Conservation (phyloP, 2,329 filamentous ascomycete species). For the Cordyceps cicadae region DNA sequence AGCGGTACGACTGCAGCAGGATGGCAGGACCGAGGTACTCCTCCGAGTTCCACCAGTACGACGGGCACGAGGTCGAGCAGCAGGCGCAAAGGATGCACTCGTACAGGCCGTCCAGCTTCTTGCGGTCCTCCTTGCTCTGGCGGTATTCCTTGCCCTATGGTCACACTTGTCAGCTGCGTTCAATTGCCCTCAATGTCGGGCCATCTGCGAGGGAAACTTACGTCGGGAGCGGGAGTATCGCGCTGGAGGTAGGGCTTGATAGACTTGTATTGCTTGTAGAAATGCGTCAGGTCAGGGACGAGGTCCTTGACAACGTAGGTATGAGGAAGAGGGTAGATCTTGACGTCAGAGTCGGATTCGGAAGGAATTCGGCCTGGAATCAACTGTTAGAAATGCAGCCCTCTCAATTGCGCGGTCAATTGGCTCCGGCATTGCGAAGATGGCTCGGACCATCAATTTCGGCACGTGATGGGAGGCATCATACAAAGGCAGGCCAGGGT, state of each 20-base stretch:
- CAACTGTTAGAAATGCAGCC: conserved; percentile 20
- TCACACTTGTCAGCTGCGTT: conserved; percentile 9
- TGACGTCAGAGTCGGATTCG: conserved; percentile 70
- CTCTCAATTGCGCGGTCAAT: background rate
- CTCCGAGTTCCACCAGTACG: conserved; percentile 99
- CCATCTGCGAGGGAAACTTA: conserved; percentile 38
- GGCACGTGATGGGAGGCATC: conserved; percentile 21
- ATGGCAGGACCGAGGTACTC: conserved; percentile 97
- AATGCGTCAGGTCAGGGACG: conserved; percentile 92
- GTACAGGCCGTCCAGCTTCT: conserved; percentile 95
- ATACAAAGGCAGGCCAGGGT: conserved; percentile 94
- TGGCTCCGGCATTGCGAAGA: background rate
- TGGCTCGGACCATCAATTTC: background rate
- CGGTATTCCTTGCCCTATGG: conserved; percentile 79
- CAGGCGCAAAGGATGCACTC: conserved; percentile 99
- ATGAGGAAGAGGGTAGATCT: conserved; percentile 96
- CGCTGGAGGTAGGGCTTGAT: conserved; percentile 98
- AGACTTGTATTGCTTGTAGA: conserved; percentile 99
- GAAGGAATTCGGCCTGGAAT: conserved; percentile 78
- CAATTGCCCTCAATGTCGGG: background rate
- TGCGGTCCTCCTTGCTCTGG: conserved; percentile 84
- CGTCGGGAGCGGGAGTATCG: conserved; percentile 73
- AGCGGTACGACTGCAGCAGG: conserved; percentile 94
- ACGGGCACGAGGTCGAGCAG: conserved; percentile 98
- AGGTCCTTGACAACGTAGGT: conserved; percentile 99